Evolutionary conservation across 345 rosid species (phyloP).

Genomic region (Dipteronia dyeriana): DNA sequence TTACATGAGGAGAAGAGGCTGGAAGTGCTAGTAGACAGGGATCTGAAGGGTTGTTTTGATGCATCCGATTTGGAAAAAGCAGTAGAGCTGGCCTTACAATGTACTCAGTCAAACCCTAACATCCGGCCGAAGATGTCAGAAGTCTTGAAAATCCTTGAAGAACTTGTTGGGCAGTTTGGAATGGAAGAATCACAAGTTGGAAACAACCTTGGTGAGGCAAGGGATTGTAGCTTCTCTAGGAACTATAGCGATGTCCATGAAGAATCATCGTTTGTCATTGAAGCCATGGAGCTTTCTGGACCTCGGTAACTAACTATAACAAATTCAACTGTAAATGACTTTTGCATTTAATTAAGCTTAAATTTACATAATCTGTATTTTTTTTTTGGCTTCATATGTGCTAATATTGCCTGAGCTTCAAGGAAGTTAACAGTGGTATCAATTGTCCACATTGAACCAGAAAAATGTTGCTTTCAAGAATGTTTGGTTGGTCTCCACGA

Average conservation of each 20-base stretch:
- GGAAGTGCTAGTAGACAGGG: constrained; percentile 72
- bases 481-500: neutral
- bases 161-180: constrained; percentile 60
- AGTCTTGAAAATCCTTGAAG: constrained; percentile 68
- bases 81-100: constrained; percentile 70
- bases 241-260: constrained; percentile 57
- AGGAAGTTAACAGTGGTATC: neutral
- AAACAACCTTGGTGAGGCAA: constrained; percentile 41
- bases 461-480: neutral
- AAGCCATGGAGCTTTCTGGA: constrained; percentile 98
- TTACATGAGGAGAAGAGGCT: constrained; percentile 70
- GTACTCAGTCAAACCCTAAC: constrained; percentile 71
- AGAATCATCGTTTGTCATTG: constrained; percentile 79
- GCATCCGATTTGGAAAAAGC: constrained; percentile 61
- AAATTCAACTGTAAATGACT: constrained; percentile 29
- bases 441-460: neutral
- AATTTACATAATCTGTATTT: neutral
- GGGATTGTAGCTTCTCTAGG: constrained; percentile 57
- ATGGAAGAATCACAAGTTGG: constrained; percentile 48
- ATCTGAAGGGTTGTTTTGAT: constrained; percentile 75
- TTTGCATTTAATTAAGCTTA: constrained; percentile 5
- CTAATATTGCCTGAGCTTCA: neutral
- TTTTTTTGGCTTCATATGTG: neutral
- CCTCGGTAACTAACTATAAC: constrained; percentile 53
- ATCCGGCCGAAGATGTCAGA: constrained; percentile 83